Percentiles rank a stretch among this genome's conserved stretches.
These are phyloP conservation scores for Drechslerella dactyloides DNA, from an alignment of 2,329 filamentous ascomycete species.

Conservation along the genomic window DNA sequence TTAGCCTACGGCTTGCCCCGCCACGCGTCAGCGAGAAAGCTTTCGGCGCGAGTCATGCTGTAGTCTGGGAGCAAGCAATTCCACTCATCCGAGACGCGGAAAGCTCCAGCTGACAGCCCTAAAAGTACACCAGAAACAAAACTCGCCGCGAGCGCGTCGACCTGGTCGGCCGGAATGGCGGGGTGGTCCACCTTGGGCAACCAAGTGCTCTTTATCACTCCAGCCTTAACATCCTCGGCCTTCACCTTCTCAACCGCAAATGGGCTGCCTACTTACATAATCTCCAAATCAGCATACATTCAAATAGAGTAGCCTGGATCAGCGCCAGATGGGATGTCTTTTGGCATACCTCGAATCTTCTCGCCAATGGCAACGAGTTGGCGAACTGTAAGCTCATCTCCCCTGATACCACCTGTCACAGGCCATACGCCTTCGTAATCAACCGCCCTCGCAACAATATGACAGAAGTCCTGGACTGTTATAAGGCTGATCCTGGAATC, in stretches of 20 bases:
- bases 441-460: constrained; percentile 58
- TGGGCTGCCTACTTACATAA: constrained; percentile 52
- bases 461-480: constrained; percentile 57
- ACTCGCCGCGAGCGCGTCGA: constrained; percentile 52
- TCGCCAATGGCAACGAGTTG: constrained; percentile 57
- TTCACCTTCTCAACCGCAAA: constrained; percentile 57
- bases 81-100: constrained; percentile 57
- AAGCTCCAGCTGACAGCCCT: constrained; percentile 51
- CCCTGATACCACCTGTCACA: constrained; percentile 58
- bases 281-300: constrained; percentile 4
- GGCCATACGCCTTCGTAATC: constrained; percentile 60
- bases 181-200: constrained; percentile 55
- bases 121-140: constrained; percentile 54
- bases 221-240: constrained; percentile 56
- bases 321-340: no score
- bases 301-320: constrained; percentile 2
- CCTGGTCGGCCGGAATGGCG: constrained; percentile 55
- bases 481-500: constrained; percentile 56
- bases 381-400: constrained; percentile 55
- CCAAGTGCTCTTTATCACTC: constrained; percentile 54
- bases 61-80: constrained; percentile 58
- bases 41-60: constrained; percentile 56
- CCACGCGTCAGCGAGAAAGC: constrained; percentile 56
- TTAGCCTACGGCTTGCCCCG: constrained; percentile 50
- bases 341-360: constrained; percentile 56